phyloP scores from a whole-genome alignment of 495 filamentous ascomycete species.

The Symbiotaphrina buchneri region DNA sequence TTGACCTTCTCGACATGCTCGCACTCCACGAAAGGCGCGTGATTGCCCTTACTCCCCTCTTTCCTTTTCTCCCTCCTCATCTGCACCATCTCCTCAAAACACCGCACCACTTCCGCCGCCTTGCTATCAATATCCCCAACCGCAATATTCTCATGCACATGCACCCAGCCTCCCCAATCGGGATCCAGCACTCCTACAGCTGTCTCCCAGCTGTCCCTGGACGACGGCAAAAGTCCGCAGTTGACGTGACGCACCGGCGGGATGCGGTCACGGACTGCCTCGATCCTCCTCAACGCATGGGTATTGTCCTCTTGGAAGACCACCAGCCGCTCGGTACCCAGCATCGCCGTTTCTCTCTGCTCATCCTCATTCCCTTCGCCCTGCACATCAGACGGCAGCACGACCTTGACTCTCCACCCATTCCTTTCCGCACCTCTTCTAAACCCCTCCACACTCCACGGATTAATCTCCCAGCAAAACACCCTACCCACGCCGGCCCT shows the following conservation, averaged over 20 bases:
- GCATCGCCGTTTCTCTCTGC: conserved; percentile 7
- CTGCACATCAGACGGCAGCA: conserved; percentile 12
- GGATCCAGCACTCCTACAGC: conserved; percentile 35
- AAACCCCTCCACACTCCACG: conserved; percentile 71
- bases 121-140: conserved; percentile 34
- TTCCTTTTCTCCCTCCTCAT: conserved; percentile 4
- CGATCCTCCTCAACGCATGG: conserved; percentile 25
- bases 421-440: conserved; percentile 45
- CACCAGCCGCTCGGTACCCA: conserved; percentile 21
- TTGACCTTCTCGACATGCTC: conserved; percentile 66
- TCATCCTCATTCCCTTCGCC: conserved; percentile 5
- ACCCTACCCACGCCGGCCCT: conserved; percentile 44
- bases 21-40: conserved; percentile 13
- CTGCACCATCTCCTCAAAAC: conserved; percentile 10
- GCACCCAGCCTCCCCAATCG: conserved; percentile 38
- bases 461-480: conserved; percentile 74
- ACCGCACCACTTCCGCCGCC: conserved; percentile 19
- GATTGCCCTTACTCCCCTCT: not conserved
- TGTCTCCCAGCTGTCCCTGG: conserved; percentile 35
- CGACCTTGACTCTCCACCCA: conserved; percentile 32
- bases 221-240: conserved; percentile 55
- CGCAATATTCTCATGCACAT: conserved; percentile 74
- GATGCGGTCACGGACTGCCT: conserved; percentile 6
- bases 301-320: conserved; percentile 54
- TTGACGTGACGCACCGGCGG: conserved; percentile 40